These are phyloP conservation scores for Acacia melanoxylon DNA, from an alignment of 306 rosid genomes.

Conservation along the genomic window DNA sequence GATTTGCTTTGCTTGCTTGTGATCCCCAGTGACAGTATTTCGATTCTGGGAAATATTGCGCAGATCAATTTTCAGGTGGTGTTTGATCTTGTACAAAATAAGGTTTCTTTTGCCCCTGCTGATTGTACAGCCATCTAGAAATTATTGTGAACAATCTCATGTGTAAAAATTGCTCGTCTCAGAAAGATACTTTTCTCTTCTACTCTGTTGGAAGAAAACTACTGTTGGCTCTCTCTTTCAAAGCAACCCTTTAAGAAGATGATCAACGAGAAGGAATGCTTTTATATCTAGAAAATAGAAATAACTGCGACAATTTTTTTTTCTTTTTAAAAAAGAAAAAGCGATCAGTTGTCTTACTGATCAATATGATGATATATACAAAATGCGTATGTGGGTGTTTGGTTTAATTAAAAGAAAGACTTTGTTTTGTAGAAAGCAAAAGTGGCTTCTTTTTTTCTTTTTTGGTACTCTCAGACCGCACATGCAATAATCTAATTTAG, in stretches of 20 bases:
- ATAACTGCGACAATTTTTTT: neutral
- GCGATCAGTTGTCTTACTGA: neutral
- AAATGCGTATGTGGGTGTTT: too few relatives aligned
- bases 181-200: neutral
- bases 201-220: neutral
- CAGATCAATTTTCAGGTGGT: constrained; percentile 8
- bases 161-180: neutral
- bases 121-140: neutral
- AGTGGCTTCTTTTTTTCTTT: too few relatives aligned
- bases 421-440: too few relatives aligned
- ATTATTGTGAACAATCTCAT: neutral
- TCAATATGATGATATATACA: too few relatives aligned
- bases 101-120: constrained; percentile 20
- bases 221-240: neutral
- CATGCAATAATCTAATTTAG: neutral
- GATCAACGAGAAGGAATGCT: neutral
- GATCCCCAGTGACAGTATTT: neutral
- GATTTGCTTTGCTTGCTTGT: constrained; percentile 6
- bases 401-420: too few relatives aligned
- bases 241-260: neutral
- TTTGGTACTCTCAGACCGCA: too few relatives aligned
- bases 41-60: neutral
- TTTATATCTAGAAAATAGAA: neutral
- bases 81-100: neutral
- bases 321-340: too few relatives aligned